Conservation (phyloP, 129 eudicot genomes). For the Tagetes erecta region DNA sequence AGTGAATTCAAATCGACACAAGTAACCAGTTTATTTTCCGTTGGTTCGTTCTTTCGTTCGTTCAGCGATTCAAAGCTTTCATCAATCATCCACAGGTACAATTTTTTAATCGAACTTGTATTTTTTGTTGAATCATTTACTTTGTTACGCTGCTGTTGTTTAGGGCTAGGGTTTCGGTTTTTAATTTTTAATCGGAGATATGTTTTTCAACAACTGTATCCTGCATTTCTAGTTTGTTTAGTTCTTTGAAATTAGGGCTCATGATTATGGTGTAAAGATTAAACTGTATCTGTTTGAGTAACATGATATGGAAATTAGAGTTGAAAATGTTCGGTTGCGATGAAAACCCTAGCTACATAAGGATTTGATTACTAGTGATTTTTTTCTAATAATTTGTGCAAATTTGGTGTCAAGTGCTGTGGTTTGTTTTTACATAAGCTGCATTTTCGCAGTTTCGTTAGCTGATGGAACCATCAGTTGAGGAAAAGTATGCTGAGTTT, state of each 20-base stretch:
- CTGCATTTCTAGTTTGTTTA: not conserved
- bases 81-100: not conserved
- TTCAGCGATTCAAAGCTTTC: not conserved
- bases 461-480: conserved; percentile 29
- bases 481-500: conserved; percentile 56
- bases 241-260: not conserved
- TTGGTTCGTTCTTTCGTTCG: not conserved
- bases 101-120: not conserved
- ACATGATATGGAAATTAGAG: not conserved
- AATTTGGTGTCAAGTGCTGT: conserved; percentile 12
- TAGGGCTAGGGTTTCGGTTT: conserved; percentile 3
- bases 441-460: not conserved
- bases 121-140: not conserved
- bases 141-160: not conserved
- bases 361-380: not conserved
- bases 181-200: not conserved
- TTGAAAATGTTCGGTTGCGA: not conserved
- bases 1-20: not conserved
- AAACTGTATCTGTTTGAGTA: not conserved
- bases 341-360: not conserved
- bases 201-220: not conserved
- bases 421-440: not conserved
- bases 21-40: not conserved
- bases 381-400: not conserved
- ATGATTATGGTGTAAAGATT: not conserved